Evolutionary conservation across 78 protist species (phyloP).

Genomic region (Carpediemonas membranifera): DNA sequence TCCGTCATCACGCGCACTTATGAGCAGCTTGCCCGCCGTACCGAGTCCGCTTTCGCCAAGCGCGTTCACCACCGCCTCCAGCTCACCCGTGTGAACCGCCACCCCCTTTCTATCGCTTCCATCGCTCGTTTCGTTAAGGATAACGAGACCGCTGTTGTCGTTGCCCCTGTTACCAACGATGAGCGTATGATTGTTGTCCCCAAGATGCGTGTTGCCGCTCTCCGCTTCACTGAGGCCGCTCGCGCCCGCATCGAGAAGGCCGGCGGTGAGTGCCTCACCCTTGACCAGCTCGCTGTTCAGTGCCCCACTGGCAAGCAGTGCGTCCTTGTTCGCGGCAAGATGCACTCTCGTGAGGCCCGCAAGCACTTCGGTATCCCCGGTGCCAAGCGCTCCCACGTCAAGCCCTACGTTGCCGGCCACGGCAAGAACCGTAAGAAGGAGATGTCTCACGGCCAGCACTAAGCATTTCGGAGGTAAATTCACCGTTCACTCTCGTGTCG

Average conservation of each 20-base stretch:
- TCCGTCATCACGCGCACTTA: too few relatives aligned
- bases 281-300: slow-evolving; percentile 93
- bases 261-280: slow-evolving; percentile 89
- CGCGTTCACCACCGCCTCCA: slow-evolving; percentile 77
- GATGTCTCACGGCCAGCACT: too few relatives aligned
- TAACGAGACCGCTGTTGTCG: slow-evolving; percentile 76
- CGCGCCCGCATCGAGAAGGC: slow-evolving; percentile 85
- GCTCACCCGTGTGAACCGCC: slow-evolving; percentile 64
- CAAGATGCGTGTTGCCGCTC: slow-evolving; percentile 59
- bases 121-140: slow-evolving; percentile 31
- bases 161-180: slow-evolving; percentile 94
- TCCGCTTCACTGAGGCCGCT: slow-evolving; percentile 83
- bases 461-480: too few relatives aligned
- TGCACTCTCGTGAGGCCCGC: slow-evolving; percentile 72
- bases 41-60: too few relatives aligned
- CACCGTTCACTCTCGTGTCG: too few relatives aligned
- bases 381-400: slow-evolving; percentile 53
- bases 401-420: too few relatives aligned
- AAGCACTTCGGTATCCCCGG: slow-evolving; percentile 95
- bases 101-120: slow-evolving; percentile 74
- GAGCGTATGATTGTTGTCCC: slow-evolving; percentile 79
- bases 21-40: too few relatives aligned
- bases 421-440: too few relatives aligned
- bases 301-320: slow-evolving; percentile 83
- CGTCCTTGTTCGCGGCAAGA: slow-evolving; percentile 86